These are phyloP conservation scores for Tetragonia tetragonoides DNA, from an alignment of 148 eudicot genomes.

Conservation along the genomic window DNA sequence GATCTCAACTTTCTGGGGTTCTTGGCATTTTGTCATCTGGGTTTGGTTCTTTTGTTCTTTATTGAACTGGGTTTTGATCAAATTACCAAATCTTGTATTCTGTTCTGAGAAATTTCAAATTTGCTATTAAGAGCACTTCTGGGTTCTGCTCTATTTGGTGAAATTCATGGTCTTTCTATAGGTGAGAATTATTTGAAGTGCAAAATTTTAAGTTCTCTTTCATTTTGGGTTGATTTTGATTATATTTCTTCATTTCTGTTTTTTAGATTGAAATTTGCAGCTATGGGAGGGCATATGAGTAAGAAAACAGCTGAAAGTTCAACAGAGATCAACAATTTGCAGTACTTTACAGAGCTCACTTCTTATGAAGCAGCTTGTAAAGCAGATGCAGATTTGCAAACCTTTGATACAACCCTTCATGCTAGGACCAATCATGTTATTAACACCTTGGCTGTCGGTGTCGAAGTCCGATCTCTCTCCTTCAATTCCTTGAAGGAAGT, in stretches of 20 bases:
- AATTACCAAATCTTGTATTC: not conserved
- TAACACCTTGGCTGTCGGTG: conserved; percentile 71
- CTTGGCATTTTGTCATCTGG: conserved; percentile 13
- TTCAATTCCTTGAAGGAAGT: conserved; percentile 83
- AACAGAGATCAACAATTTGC: conserved; percentile 44
- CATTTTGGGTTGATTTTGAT: conserved; percentile 6
- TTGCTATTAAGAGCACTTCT: not conserved
- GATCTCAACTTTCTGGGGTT: conserved; percentile 17
- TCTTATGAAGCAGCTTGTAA: conserved; percentile 81
- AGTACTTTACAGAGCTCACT: conserved; percentile 52
- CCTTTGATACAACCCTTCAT: conserved; percentile 65
- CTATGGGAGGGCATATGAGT: conserved; percentile 81
- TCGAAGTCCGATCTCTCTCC: conserved; percentile 78
- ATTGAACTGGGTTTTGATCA: conserved; percentile 22
- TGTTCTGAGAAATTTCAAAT: not conserved
- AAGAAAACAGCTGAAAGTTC: conserved; percentile 60
- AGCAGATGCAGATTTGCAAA: conserved; percentile 57
- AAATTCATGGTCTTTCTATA: conserved; percentile 16
- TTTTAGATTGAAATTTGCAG: conserved; percentile 18
- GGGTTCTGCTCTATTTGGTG: not conserved
- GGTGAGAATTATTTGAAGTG: not conserved
- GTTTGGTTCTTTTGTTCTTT: conserved; percentile 12
- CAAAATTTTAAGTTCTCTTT: not conserved
- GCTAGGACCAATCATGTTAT: conserved; percentile 70
- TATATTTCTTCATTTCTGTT: conserved; percentile 16